Conservation (phyloP, 176 grass and related monocot genomes). For the Tillandsia leiboldiana region DNA sequence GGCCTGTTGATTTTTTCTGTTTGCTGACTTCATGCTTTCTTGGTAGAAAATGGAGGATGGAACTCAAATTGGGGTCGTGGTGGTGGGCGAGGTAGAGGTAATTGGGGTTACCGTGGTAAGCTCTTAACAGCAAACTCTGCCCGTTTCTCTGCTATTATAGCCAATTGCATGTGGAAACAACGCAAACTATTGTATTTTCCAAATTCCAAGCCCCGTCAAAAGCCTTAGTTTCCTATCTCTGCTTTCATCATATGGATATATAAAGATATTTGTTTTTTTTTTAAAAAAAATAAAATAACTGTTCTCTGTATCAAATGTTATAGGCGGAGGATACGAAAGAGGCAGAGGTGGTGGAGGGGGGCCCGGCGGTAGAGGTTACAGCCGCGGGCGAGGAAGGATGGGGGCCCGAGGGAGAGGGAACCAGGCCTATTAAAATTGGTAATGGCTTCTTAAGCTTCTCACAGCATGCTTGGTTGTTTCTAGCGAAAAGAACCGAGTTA, state of each 20-base stretch:
- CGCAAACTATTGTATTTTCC: too few relatives aligned
- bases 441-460: neutral
- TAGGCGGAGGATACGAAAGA: slow-evolving; percentile 62
- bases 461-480: neutral
- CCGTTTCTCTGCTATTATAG: neutral
- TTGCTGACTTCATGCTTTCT: slow-evolving; percentile 8
- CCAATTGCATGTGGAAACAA: too few relatives aligned
- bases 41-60: slow-evolving; percentile 77
- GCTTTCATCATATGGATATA: too few relatives aligned
- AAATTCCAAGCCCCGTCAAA: too few relatives aligned
- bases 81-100: slow-evolving; percentile 56
- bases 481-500: neutral
- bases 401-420: slow-evolving; percentile 45
- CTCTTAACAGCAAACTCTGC: neutral
- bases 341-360: slow-evolving; percentile 42
- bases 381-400: slow-evolving; percentile 53
- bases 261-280: too few relatives aligned
- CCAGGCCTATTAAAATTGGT: slow-evolving; percentile 39
- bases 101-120: slow-evolving; percentile 64
- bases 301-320: neutral
- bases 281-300: too few relatives aligned
- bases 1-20: neutral
- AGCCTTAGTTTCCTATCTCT: too few relatives aligned
- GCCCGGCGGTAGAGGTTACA: slow-evolving; percentile 51
- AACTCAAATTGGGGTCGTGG: slow-evolving; percentile 53